These are phyloP conservation scores for Quercus robur DNA, from an alignment of 306 rosid species.

Conservation along the genomic window DNA sequence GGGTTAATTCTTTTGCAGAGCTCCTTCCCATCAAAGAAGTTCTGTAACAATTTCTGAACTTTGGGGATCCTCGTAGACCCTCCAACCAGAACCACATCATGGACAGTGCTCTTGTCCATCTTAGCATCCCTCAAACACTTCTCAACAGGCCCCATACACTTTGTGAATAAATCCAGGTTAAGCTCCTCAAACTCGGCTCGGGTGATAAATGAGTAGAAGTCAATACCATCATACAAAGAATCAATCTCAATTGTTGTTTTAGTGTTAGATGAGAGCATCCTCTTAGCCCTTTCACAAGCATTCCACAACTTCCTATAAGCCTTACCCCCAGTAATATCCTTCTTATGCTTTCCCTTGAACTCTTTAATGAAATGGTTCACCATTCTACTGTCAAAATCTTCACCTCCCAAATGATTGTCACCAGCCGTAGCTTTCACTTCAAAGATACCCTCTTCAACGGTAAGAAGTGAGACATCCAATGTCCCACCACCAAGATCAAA, in stretches of 20 bases:
- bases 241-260: conserved; percentile 42
- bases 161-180: conserved; percentile 33
- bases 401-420: conserved; percentile 40
- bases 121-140: conserved; percentile 34
- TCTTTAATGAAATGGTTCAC: conserved; percentile 36
- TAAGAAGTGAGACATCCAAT: conserved; percentile 38
- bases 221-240: conserved; percentile 34
- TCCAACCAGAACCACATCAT: conserved; percentile 40
- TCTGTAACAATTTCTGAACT: conserved; percentile 36
- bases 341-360: conserved; percentile 43
- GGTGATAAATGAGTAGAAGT: conserved; percentile 26
- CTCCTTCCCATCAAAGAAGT: conserved; percentile 40
- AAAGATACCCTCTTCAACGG: conserved; percentile 33
- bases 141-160: conserved; percentile 42
- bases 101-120: conserved; percentile 25
- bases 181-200: conserved; percentile 37
- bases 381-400: conserved; percentile 38
- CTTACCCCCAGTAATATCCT: conserved; percentile 34
- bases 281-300: conserved; percentile 45
- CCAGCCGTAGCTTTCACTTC: conserved; percentile 39
- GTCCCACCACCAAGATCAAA: conserved; percentile 42
- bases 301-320: conserved; percentile 34
- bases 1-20: conserved; percentile 47
- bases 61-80: conserved; percentile 48
- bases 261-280: conserved; percentile 37